Evolutionary conservation across 2,329 filamentous ascomycete species (phyloP).

Genomic region (Ceratocystis cubensis): DNA sequence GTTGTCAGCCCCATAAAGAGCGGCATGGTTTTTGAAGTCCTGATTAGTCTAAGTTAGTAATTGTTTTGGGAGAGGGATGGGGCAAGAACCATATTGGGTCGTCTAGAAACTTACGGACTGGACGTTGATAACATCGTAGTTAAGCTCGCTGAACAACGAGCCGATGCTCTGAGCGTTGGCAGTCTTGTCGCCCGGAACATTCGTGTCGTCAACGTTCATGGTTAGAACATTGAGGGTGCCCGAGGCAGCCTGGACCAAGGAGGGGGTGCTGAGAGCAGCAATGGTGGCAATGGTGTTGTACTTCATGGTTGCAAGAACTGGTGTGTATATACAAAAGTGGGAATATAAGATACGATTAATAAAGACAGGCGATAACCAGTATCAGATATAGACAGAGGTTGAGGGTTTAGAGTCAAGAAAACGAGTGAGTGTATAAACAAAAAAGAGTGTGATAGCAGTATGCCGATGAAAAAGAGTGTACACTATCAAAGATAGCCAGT

Average conservation of each 20-base stretch:
- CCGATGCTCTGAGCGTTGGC: conserved; percentile 47
- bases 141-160: conserved; percentile 41
- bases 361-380: neutral
- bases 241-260: conserved; percentile 17
- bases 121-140: conserved; percentile 50
- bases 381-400: neutral
- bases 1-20: conserved; percentile 47
- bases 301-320: conserved; percentile 12
- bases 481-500: neutral
- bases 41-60: conserved; percentile 12
- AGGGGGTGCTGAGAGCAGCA: conserved; percentile 15
- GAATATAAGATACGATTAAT: neutral
- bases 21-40: conserved; percentile 56
- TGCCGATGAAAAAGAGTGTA: neutral
- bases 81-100: neutral
- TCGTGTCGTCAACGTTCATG: conserved; percentile 51
- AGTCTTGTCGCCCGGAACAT: conserved; percentile 48
- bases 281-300: conserved; percentile 15
- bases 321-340: neutral
- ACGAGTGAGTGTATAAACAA: neutral
- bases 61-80: neutral
- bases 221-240: conserved; percentile 39
- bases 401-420: neutral
- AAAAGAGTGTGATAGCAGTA: too few relatives aligned
- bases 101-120: conserved; percentile 41